These are phyloP conservation scores for Saturnispora zaruensis DNA, from an alignment of 805 yeast species.

Conservation along the genomic window DNA sequence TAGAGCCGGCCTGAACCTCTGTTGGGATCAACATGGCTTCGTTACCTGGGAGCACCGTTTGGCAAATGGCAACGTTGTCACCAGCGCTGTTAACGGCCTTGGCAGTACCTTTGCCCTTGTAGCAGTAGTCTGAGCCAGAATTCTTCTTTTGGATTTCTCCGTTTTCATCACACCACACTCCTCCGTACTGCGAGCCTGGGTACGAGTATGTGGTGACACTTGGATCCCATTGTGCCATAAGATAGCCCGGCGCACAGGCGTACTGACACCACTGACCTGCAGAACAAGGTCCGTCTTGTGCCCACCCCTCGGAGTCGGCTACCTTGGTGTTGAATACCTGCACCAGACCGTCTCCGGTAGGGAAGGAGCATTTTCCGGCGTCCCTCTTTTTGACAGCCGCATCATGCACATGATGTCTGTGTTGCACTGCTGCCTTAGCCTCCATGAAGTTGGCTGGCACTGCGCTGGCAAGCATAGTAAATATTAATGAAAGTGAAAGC, in stretches of 20 bases:
- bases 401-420: conserved; percentile 11
- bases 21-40: conserved; percentile 94
- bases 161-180: conserved; percentile 63
- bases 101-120: conserved; percentile 73
- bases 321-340: conserved; percentile 42
- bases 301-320: conserved; percentile 75
- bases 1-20: conserved; percentile 39
- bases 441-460: neutral
- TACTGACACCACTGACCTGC: conserved; percentile 83
- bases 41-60: conserved; percentile 88
- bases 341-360: conserved; percentile 58
- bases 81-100: conserved; percentile 43
- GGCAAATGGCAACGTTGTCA: conserved; percentile 71
- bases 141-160: conserved; percentile 62
- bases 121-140: conserved; percentile 52
- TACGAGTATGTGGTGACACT: conserved; percentile 60
- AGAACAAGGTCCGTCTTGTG: conserved; percentile 65
- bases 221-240: conserved; percentile 87
- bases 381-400: conserved; percentile 7
- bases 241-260: conserved; percentile 83
- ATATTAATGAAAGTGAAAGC: neutral
- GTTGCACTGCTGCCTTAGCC: conserved; percentile 1
- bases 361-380: conserved; percentile 48
- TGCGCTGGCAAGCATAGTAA: neutral
- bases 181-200: conserved; percentile 78